A percentile compares a stretch with the other conserved stretches of the same genome.
These are phyloP conservation scores for Tolypocladium tropicale DNA, from an alignment of 2,329 filamentous ascomycete genomes.

Conservation along the genomic window DNA sequence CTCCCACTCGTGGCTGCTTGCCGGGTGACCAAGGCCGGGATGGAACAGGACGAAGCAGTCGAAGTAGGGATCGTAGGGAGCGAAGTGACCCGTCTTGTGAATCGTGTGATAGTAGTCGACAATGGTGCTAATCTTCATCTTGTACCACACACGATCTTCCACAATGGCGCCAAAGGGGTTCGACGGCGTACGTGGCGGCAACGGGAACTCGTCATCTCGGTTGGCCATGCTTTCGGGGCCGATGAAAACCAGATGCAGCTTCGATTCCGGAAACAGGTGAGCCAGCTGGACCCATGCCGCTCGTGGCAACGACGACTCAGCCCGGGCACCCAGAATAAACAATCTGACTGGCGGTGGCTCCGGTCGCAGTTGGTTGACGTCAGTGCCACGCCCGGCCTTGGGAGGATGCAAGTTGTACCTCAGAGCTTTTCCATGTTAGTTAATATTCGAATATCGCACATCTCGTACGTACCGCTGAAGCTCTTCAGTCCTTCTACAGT, in stretches of 20 bases:
- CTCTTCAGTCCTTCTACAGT: constrained; percentile 88
- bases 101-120: constrained; percentile 98
- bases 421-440: constrained; percentile 47
- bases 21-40: constrained; percentile 88
- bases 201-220: constrained; percentile 83
- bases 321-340: constrained; percentile 88
- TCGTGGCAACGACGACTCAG: constrained; percentile 92
- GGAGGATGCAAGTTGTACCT: constrained; percentile 91
- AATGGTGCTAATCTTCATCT: constrained; percentile 94
- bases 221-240: constrained; percentile 94
- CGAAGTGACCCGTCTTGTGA: constrained; percentile 82
- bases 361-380: constrained; percentile 69
- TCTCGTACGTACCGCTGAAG: constrained; percentile 61
- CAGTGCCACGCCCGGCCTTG: constrained; percentile 60
- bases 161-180: constrained; percentile 94
- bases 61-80: constrained; percentile 95
- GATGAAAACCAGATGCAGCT: constrained; percentile 87
- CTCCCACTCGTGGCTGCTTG: constrained; percentile 87
- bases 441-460: background rate
- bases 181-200: constrained; percentile 70
- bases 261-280: constrained; percentile 89
- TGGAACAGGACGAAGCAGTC: constrained; percentile 97
- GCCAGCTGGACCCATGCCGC: constrained; percentile 89
- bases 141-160: constrained; percentile 78
- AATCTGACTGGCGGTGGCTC: constrained; percentile 82